These are phyloP conservation scores for Chytriomyces confervae DNA, from an alignment of 192 early-diverging fungal species.

Conservation along the genomic window DNA sequence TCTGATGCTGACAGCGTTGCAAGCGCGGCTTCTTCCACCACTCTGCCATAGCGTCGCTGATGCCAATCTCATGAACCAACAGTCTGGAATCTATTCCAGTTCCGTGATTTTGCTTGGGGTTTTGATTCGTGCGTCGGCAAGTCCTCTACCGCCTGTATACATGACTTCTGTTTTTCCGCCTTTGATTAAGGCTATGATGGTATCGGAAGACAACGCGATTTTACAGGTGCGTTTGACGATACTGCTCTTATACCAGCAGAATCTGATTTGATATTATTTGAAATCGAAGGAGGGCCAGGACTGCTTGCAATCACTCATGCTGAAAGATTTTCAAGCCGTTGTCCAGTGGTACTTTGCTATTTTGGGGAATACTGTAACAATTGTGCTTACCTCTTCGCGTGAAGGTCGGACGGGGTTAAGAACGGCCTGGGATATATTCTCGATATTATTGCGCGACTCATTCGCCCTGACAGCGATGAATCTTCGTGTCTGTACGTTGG, in stretches of 20 bases:
- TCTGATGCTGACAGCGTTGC: conserved; percentile 67
- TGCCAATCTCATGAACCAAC: conserved; percentile 26
- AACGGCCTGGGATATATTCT: conserved; percentile 83
- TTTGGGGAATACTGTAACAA: too few relatives aligned
- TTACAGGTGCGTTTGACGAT: too few relatives aligned
- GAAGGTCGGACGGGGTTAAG: conserved; percentile 38
- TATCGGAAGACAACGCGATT: conserved; percentile 74
- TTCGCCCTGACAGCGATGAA: conserved; percentile 78
- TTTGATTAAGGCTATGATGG: conserved; percentile 76
- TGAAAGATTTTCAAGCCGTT: conserved; percentile 77
- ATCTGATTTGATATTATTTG: too few relatives aligned
- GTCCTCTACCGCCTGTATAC: conserved; percentile 70
- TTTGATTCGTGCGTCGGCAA: conserved; percentile 72
- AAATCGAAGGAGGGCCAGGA: conserved; percentile 88
- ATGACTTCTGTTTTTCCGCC: conserved; percentile 72
- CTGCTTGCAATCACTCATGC: conserved; percentile 80
- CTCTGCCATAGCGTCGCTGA: conserved; percentile 62
- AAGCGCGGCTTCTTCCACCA: conserved; percentile 76
- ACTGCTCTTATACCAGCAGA: too few relatives aligned
- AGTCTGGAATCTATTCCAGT: conserved; percentile 50
- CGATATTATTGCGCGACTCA: conserved; percentile 77
- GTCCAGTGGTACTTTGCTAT: too few relatives aligned
- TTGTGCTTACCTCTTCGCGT: too few relatives aligned
- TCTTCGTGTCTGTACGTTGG: conserved; percentile 69
- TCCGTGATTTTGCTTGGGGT: conserved; percentile 77